Percentiles rank a stretch among this genome's conserved stretches.
phyloP scores from a whole-genome alignment of 176 grass and related monocot species.

The Eremochloa ophiuroides region DNA sequence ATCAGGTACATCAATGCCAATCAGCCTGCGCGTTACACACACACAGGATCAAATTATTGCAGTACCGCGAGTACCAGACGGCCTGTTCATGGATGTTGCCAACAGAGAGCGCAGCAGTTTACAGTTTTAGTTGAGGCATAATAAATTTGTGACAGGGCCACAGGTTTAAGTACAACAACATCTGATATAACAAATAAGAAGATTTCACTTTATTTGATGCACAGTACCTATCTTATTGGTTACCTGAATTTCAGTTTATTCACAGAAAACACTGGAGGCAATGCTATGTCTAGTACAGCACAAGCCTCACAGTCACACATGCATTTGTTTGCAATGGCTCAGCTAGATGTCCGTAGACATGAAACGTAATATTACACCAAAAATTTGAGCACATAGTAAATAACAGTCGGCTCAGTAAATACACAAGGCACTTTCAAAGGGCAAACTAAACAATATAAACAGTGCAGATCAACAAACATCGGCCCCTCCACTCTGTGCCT shows the following conservation, averaged over 20 bases:
- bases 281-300: slow-evolving; percentile 13
- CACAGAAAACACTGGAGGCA: slow-evolving; percentile 27
- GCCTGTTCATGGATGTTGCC: not conserved
- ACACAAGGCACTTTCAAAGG: slow-evolving; percentile 14
- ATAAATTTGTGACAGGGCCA: too few species aligned
- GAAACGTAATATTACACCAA: slow-evolving; percentile 23
- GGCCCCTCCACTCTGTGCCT: not conserved
- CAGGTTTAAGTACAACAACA: not conserved
- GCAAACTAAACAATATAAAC: slow-evolving; percentile 34
- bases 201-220: slow-evolving; percentile 21
- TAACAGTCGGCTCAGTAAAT: slow-evolving; percentile 10
- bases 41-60: not conserved
- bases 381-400: not conserved
- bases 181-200: not conserved
- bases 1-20: not conserved
- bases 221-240: slow-evolving; percentile 6
- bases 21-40: not conserved
- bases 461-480: slow-evolving; percentile 8
- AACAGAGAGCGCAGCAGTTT: not conserved
- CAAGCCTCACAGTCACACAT: not conserved
- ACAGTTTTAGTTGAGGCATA: not conserved
- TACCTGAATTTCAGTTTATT: slow-evolving; percentile 27
- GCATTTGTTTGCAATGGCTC: not conserved
- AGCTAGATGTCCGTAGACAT: not conserved
- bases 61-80: too few species aligned